Evolutionary conservation across 1,284 basidiomycete species (phyloP).

Genomic region (Paramarasmius palmivorus): DNA sequence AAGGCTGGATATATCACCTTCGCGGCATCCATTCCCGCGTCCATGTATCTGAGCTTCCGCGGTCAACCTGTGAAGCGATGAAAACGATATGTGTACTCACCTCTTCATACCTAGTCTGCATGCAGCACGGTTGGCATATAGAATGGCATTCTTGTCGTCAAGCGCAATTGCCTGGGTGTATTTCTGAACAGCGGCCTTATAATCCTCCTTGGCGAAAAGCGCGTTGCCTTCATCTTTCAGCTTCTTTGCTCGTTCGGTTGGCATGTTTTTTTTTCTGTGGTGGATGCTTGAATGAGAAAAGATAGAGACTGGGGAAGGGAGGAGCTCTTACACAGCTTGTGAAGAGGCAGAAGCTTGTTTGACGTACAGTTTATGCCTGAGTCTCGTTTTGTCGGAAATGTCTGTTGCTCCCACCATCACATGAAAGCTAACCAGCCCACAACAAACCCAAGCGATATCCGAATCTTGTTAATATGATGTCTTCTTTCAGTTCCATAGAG

Average conservation of each 20-base stretch:
- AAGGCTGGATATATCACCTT: conserved; percentile 16
- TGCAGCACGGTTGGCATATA: conserved; percentile 33
- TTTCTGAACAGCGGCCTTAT: conserved; percentile 21
- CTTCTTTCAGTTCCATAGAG: too few species aligned
- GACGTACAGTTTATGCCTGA: too few species aligned
- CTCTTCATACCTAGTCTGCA: conserved; percentile 24
- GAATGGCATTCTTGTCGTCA: conserved; percentile 26
- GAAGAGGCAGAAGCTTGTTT: too few species aligned
- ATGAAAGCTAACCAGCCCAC: too few species aligned
- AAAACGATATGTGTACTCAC: conserved; percentile 15
- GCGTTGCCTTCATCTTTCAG: conserved; percentile 32
- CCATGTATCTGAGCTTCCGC: conserved; percentile 20
- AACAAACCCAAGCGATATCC: too few species aligned
- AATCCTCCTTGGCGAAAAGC: conserved; percentile 26
- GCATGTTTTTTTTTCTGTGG: too few species aligned
- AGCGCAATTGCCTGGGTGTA: conserved; percentile 27
- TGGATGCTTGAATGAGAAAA: too few species aligned
- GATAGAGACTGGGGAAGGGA: too few species aligned
- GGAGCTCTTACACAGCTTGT: too few species aligned
- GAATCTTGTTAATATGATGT: too few species aligned
- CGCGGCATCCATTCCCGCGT: conserved; percentile 23
- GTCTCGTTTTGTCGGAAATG: too few species aligned
- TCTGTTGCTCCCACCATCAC: too few species aligned
- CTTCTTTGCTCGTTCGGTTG: not conserved
- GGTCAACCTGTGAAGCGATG: not conserved